Evolutionary conservation across 257 asterid genomes (phyloP), one percentile per base, ranked within the genome.

Genomic region (Salvia hispanica): DNA sequence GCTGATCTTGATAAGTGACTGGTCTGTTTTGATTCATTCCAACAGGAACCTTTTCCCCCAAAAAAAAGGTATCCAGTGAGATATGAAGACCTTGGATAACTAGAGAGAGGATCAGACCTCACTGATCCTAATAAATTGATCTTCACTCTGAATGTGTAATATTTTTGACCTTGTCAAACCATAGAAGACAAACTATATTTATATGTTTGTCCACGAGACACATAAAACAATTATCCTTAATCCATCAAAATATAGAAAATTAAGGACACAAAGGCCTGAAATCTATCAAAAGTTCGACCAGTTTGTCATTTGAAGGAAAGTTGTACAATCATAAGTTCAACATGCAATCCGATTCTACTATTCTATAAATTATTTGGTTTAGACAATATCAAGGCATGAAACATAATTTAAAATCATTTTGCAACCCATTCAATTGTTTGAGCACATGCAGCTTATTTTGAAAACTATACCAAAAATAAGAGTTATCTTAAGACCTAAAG

Each of bases 1-100:
- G 68, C 56, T 75, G 85, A 74, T 86, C 85, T 75, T 85, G 86
- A 72, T 78, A 83, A 82, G 69, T 61, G 40, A 36, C 51, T 69
- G 76, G 74, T 42, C 76, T 78, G 54, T 69, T 79, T 69, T 72
- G 87, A 77, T 76, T 81, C 75, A 83, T 76, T 55, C 91, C 86
- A 65, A 78, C 72, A 43, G 86, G 83, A 55, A 76, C 65, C 98
- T 88, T 77, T 72, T 66, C 66, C 63, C 5, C 7, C 31, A 25
- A 44, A 44, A 66, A 21, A 70, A 39, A 66, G 45, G 62, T 36
- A 79, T 84, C 70, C 86, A 70, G 57, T 62, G 51, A 72, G 9
- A 72, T 50, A 43, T 25, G 62, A 56, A 53, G 59, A 58, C 31
- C 31, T 9, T 21, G 39, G 25, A 31, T 45, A 15, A 28, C 16